Conservation (phyloP, 441 rosid genomes). For the Mallotus japonicus region DNA sequence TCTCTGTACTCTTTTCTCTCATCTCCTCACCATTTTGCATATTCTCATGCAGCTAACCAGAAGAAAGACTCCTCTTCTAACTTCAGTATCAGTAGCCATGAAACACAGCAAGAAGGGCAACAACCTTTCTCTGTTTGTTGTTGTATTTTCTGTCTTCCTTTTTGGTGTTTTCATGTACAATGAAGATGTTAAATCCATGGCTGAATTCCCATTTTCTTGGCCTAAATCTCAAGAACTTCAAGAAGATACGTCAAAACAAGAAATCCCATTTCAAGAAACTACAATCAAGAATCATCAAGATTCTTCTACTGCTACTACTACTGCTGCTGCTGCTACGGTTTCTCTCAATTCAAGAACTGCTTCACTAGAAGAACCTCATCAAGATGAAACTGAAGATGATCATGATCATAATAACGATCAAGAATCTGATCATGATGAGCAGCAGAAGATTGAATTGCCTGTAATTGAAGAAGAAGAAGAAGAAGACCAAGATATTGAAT, state of each 20-base stretch:
- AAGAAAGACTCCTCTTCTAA: constrained; percentile 50
- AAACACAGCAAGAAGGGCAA: constrained; percentile 63
- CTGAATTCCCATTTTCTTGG: constrained; percentile 75
- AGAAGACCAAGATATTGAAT: constrained; percentile 39
- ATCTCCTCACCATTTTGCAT: constrained; percentile 3
- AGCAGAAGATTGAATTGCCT: constrained; percentile 31
- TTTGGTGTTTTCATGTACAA: constrained; percentile 90
- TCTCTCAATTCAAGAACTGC: constrained; percentile 28
- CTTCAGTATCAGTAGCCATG: constrained; percentile 54
- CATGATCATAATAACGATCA: not conserved
- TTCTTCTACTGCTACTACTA: too few species aligned
- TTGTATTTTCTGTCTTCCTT: constrained; percentile 65
- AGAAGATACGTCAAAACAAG: constrained; percentile 30
- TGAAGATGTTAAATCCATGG: constrained; percentile 83
- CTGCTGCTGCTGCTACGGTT: too few species aligned
- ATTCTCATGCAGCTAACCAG: constrained; percentile 56
- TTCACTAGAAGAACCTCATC: constrained; percentile 25
- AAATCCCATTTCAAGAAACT: constrained; percentile 38
- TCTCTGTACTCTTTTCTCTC: constrained; percentile 20
- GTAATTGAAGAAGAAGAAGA: constrained; percentile 34
- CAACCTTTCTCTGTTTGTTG: constrained; percentile 68
- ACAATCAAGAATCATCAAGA: constrained; percentile 12
- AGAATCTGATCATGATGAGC: constrained; percentile 11
- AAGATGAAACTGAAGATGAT: not conserved
- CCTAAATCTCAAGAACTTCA: constrained; percentile 42